Base-by-base conservation (phyloP, 305 asterid genomes). In the Striga hermonthica region DNA sequence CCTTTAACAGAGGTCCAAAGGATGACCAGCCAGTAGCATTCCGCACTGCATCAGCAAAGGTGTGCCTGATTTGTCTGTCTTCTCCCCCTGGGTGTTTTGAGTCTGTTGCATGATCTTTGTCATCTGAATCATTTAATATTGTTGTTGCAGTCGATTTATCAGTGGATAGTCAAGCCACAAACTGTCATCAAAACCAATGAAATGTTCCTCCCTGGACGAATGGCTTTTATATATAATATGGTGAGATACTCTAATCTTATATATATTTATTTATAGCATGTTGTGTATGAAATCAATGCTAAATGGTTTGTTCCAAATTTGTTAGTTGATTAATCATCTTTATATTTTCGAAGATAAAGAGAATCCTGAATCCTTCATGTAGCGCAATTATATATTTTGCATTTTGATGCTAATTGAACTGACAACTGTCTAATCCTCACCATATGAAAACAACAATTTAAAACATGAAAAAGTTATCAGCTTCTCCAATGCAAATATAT, bases 151-250 rank as follows among this genome's bases (percentile, higher is more conserved):
- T 90, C 95, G 35, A 84, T 93, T 68, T 86, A 90, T 77, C 87
- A 90, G 66, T 93, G 95, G 89, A 93, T 86, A 60, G 95, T 93
- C 80, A 90, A 90, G 80, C 98, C 98, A 62, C 97, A 86, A 80
- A 78, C 96, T 58, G 79, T 67, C 59, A 61, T 78, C 75, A 93
- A 93, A 80, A 90, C 96, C 71, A 93, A 93, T 72, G 98, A 93
- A 78, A 83, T 93, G 96, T 93, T 93, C 76, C 97, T 90, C 74
- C 98, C 98, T 75, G 98, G 98, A 68, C 83, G 98, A 73, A 90
- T 93, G 97, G 80, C 96, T 68, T 90, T 93, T 69, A 79, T 93
- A 73, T 93, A 74, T 77, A 82, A 80, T 85, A 87, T 88, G 97
- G 98, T 93, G 74, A 72, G 78, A 28, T 62, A 47, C 22, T 50